These are phyloP conservation scores for Ceratocystis harringtonii DNA, from an alignment of 2,329 filamentous ascomycete genomes.

Conservation along the genomic window DNA sequence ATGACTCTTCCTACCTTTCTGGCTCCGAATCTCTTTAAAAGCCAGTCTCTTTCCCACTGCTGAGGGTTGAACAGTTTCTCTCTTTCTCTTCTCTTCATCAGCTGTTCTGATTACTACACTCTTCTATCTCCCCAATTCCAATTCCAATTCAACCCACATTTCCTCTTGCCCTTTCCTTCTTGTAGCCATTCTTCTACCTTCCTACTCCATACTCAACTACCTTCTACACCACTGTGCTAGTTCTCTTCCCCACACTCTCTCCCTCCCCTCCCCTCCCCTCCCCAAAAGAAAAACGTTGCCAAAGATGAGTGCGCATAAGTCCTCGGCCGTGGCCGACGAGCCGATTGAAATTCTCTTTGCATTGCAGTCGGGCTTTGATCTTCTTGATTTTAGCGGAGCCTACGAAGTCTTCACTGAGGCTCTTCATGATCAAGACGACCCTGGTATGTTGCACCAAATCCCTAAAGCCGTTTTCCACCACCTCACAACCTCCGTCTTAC, in stretches of 20 bases:
- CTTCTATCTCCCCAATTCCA: not conserved
- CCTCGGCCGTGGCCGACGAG: slow-evolving; percentile 43
- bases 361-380: slow-evolving; percentile 44
- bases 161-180: not conserved
- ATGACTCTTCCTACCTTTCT: not conserved
- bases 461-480: not conserved
- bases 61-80: not conserved
- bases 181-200: not conserved
- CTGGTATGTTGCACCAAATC: slow-evolving; percentile 28
- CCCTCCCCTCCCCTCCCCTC: slow-evolving; percentile 7
- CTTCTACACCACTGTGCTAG: not conserved
- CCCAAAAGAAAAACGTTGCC: slow-evolving; percentile 20
- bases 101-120: not conserved
- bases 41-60: not conserved
- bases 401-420: slow-evolving; percentile 37
- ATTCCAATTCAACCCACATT: not conserved
- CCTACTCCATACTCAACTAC: not conserved
- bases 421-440: slow-evolving; percentile 38
- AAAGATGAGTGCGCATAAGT: slow-evolving; percentile 44
- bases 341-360: slow-evolving; percentile 46
- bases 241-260: not conserved
- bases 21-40: not conserved
- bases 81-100: not conserved
- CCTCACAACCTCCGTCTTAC: not conserved
- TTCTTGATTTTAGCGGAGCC: slow-evolving; percentile 43